Conservation (phyloP, 306 rosid species). For the Cicer yamashitae region DNA sequence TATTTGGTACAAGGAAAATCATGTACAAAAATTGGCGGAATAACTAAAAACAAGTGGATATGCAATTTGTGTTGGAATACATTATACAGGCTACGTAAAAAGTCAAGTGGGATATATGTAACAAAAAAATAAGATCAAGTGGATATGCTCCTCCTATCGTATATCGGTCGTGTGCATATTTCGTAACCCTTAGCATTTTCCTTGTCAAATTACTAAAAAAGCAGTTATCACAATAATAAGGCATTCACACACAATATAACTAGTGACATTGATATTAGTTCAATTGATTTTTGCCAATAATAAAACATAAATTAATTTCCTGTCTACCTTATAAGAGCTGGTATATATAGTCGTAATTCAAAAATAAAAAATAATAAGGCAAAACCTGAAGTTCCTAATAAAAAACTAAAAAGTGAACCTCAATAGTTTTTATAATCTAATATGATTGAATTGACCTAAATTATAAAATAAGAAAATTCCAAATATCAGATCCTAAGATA, state of each 20-base stretch:
- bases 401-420: neutral
- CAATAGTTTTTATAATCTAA: neutral
- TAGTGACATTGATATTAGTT: neutral
- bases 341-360: neutral
- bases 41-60: too few species aligned
- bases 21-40: too few species aligned
- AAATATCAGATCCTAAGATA: conserved; percentile 4
- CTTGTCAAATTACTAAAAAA: neutral
- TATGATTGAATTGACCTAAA: neutral
- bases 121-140: too few species aligned
- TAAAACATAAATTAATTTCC: neutral
- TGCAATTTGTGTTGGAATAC: too few species aligned
- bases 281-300: neutral
- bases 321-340: neutral
- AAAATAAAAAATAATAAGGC: neutral
- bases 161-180: too few species aligned
- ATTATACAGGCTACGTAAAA: too few species aligned
- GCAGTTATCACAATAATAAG: neutral
- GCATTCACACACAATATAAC: neutral
- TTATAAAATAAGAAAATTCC: neutral
- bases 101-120: too few species aligned
- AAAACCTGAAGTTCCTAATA: neutral
- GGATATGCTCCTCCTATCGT: too few species aligned
- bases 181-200: too few species aligned
- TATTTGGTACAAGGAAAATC: too few species aligned